A percentile compares a stretch with the other conserved stretches of the same genome.
These are phyloP conservation scores for Coniochaeta ligniaria DNA, from an alignment of 2,329 filamentous ascomycete species.

Conservation along the genomic window DNA sequence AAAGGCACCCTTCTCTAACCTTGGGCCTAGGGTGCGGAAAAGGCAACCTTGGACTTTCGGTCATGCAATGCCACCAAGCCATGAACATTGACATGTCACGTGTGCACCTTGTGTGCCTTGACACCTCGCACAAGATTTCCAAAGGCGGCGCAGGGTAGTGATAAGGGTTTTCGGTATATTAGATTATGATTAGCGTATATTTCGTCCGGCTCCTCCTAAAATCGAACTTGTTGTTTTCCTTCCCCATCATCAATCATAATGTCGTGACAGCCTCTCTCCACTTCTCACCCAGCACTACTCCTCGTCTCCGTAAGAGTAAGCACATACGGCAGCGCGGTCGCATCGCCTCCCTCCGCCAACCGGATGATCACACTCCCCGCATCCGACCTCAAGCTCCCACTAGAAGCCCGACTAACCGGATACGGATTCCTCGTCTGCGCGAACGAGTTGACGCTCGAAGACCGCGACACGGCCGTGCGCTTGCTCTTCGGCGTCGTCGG, in stretches of 20 bases:
- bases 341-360: constrained; percentile 19
- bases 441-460: constrained; percentile 25
- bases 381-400: constrained; percentile 31
- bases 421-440: constrained; percentile 35
- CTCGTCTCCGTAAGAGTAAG: constrained; percentile 4
- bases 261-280: not conserved
- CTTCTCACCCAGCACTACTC: not conserved
- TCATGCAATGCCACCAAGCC: not conserved
- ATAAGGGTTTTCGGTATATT: not conserved
- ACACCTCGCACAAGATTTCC: not conserved
- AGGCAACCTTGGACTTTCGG: not conserved
- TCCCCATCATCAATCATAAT: not conserved
- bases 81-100: not conserved
- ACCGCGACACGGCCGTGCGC: constrained; percentile 27
- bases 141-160: not conserved
- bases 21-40: not conserved
- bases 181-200: not conserved
- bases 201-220: not conserved
- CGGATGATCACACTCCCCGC: constrained; percentile 29
- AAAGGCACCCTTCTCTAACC: not conserved
- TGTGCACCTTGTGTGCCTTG: not conserved
- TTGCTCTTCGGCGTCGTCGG: constrained; percentile 45
- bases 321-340: constrained; percentile 15
- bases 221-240: not conserved
- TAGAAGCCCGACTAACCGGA: constrained; percentile 27